A percentile compares a stretch with the other conserved stretches of the same genome.
Evolutionary conservation across 352 stramenopile species (phyloP).

Genomic region (Blastocystis sp.): DNA sequence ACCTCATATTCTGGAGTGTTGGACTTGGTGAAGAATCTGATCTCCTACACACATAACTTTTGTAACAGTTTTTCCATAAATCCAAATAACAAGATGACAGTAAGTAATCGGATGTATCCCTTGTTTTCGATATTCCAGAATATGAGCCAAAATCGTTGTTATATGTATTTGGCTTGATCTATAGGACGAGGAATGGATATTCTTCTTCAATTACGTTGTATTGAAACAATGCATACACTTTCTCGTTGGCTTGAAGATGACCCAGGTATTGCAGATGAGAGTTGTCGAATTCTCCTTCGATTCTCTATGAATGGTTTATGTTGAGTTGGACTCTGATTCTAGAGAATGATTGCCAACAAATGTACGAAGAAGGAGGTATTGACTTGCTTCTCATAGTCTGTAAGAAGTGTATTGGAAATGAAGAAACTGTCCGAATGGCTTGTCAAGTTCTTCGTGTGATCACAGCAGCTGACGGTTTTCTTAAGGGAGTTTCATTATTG

Average conservation of each 20-base stretch:
- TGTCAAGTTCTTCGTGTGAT: slow-evolving; percentile 45
- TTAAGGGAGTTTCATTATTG: not conserved
- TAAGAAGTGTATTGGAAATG: not conserved
- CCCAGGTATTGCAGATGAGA: not conserved
- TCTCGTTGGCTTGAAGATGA: not conserved
- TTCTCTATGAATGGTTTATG: not conserved
- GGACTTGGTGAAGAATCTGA: not conserved
- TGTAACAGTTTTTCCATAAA: not conserved
- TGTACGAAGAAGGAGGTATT: slow-evolving; percentile 29
- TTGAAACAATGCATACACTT: not conserved
- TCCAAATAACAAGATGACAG: not conserved
- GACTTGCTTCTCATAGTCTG: not conserved
- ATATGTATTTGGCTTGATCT: not conserved
- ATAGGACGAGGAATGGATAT: not conserved
- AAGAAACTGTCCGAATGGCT: slow-evolving; percentile 43
- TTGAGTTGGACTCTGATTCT: not conserved
- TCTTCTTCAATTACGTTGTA: not conserved
- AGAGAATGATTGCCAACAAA: not conserved
- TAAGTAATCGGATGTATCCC: not conserved
- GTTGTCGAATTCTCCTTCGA: slow-evolving; percentile 38
- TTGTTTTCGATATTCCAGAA: slow-evolving; percentile 26
- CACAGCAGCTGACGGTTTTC: not conserved
- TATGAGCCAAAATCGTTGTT: not conserved
- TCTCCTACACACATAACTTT: not conserved
- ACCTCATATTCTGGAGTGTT: not conserved